Percentiles rank a stretch among this genome's conserved stretches.
Conservation (phyloP, 2,329 filamentous ascomycete species). For the Pestalotiopsis sp. region DNA sequence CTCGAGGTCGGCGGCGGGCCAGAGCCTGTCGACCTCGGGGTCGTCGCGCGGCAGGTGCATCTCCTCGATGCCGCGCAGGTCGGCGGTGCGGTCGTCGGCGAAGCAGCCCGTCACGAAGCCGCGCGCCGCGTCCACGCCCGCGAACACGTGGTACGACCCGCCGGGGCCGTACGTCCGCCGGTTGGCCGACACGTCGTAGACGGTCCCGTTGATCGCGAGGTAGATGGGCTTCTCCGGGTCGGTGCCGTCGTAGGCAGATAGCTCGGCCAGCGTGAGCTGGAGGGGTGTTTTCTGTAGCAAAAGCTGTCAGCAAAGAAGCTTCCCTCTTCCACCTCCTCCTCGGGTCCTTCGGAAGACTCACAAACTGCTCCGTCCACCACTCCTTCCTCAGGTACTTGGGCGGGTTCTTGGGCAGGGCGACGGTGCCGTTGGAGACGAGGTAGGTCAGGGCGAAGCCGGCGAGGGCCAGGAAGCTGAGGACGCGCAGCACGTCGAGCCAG, state of each 20-base stretch:
- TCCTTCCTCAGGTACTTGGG: constrained; percentile 61
- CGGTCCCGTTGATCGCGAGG: constrained; percentile 83
- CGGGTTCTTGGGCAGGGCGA: constrained; percentile 64
- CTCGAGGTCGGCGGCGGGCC: constrained; percentile 53
- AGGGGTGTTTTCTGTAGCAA: constrained; percentile 35
- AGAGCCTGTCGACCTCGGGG: constrained; percentile 60
- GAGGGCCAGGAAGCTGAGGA: constrained; percentile 66
- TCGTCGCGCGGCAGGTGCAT: constrained; percentile 75
- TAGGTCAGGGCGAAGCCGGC: constrained; percentile 73
- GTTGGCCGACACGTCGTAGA: constrained; percentile 78
- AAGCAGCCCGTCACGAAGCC: constrained; percentile 95
- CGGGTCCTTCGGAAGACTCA: constrained; percentile 37
- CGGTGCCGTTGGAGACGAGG: constrained; percentile 70
- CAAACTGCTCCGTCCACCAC: constrained; percentile 61
- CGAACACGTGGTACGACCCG: constrained; percentile 83
- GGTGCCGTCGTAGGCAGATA: constrained; percentile 74
- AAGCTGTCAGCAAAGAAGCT: constrained; percentile 8
- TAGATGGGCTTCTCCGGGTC: constrained; percentile 79
- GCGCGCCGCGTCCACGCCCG: constrained; percentile 81
- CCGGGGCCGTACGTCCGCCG: constrained; percentile 76
- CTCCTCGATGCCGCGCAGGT: constrained; percentile 82
- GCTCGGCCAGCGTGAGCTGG: constrained; percentile 72
- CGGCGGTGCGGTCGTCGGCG: constrained; percentile 76
- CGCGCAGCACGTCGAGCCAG: constrained; percentile 67
- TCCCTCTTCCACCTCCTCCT: not conserved